Conservation (phyloP, 768 basidiomycete species). For the Cyclocybe cylindracea region DNA sequence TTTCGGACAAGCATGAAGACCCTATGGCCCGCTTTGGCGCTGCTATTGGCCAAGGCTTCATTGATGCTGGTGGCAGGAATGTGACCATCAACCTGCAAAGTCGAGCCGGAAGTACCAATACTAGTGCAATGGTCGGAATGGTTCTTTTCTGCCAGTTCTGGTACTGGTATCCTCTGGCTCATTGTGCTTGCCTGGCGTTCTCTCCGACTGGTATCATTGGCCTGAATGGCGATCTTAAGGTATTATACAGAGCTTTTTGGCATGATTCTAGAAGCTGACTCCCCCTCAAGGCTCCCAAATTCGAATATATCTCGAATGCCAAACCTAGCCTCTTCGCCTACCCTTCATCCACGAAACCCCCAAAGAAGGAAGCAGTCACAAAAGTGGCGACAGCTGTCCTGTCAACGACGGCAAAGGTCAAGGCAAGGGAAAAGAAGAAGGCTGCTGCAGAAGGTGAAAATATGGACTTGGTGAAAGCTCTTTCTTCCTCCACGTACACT, state of each 20-base stretch:
- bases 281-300: constrained; percentile 77
- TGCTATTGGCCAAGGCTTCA: constrained; percentile 92
- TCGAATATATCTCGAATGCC: constrained; percentile 90
- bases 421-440: constrained; percentile 92
- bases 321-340: constrained; percentile 93
- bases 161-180: constrained; percentile 99
- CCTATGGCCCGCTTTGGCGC: constrained; percentile 99
- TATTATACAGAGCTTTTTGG: constrained; percentile 24
- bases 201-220: constrained; percentile 96
- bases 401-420: constrained; percentile 96
- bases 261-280: constrained; percentile 6
- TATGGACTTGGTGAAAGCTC: constrained; percentile 76
- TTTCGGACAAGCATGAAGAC: constrained; percentile 97
- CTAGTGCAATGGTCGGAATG: constrained; percentile 97
- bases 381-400: constrained; percentile 95
- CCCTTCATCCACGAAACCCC: constrained; percentile 81
- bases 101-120: constrained; percentile 89
- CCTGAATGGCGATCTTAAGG: constrained; percentile 82
- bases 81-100: constrained; percentile 94
- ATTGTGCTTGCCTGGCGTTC: constrained; percentile 90
- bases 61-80: constrained; percentile 97
- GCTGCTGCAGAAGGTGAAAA: constrained; percentile 77
- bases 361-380: constrained; percentile 88
- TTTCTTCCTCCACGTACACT: constrained; percentile 13
- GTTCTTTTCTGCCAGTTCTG: constrained; percentile 98